Percentiles rank a stretch among this genome's conserved stretches.
Conservation (phyloP, 2,329 filamentous ascomycete genomes). For the Aureobasidium sp. region DNA sequence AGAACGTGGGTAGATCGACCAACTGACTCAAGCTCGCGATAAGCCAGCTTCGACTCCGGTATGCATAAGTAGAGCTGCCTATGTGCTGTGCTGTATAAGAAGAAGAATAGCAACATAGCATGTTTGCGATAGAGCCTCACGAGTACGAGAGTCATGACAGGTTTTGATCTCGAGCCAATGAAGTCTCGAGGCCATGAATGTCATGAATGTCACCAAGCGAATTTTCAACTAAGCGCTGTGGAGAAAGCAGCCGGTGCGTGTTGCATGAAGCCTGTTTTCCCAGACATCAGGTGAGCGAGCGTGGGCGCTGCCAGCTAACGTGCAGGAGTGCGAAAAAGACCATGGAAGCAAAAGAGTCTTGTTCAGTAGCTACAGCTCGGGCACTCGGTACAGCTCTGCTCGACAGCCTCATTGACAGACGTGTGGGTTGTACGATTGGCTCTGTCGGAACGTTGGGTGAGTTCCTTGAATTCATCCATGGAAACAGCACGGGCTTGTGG, state of each 20-base stretch:
- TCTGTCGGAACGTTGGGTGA: not conserved
- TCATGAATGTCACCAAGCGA: constrained; percentile 1
- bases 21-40: not conserved
- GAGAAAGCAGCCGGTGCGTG: not conserved
- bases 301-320: not conserved
- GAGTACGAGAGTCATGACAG: not conserved
- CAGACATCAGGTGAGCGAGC: constrained; percentile 11
- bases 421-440: constrained; percentile 1
- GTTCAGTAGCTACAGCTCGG: not conserved
- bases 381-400: not conserved
- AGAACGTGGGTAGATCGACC: not conserved
- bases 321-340: not conserved
- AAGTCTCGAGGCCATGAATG: not conserved
- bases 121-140: not conserved
- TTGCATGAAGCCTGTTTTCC: constrained; percentile 13
- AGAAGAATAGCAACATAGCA: not conserved
- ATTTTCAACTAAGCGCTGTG: constrained; percentile 8
- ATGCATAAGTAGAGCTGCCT: not conserved
- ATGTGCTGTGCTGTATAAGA: not conserved
- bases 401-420: not conserved
- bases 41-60: not conserved
- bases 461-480: constrained; percentile 8
- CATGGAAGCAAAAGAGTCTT: not conserved
- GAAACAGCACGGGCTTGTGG: constrained; percentile 7
- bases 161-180: not conserved